A percentile compares a stretch with the other conserved stretches of the same genome.
These are phyloP conservation scores for Helianthus tuberosus DNA, from an alignment of 129 eudicot genomes.

Conservation along the genomic window DNA sequence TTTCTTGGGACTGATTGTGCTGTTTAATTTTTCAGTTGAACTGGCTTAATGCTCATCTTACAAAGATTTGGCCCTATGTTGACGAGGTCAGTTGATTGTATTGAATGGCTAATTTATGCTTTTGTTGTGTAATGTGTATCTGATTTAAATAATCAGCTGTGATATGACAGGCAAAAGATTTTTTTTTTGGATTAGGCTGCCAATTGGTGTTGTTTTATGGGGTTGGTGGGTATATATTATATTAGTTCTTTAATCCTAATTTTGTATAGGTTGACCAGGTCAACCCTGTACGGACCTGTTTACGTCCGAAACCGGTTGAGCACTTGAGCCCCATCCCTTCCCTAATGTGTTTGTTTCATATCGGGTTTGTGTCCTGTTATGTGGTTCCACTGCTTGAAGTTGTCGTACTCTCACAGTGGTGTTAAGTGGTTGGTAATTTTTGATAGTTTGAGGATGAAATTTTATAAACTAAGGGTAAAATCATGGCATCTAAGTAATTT, in stretches of 20 bases:
- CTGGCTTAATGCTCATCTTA: constrained; percentile 83
- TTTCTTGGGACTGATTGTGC: constrained; percentile 35
- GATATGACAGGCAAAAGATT: background rate
- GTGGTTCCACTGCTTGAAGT: background rate
- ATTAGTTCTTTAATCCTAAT: background rate
- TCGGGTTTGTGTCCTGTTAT: background rate
- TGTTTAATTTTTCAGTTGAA: constrained; percentile 62
- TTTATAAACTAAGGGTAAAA: background rate
- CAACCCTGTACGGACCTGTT: background rate
- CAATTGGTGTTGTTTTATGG: background rate
- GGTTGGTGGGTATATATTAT: background rate
- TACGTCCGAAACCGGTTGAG: no score
- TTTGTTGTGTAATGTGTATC: constrained; percentile 12
- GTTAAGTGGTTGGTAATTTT: constrained; percentile 1
- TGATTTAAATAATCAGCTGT: background rate
- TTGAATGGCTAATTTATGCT: background rate
- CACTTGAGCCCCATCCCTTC: no score
- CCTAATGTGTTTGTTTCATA: background rate
- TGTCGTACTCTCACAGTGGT: background rate
- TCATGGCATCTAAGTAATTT: background rate
- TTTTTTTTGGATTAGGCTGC: background rate
- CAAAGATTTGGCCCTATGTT: constrained; percentile 94
- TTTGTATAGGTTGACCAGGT: background rate
- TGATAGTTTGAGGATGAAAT: background rate
- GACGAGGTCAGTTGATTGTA: constrained; percentile 56